Evolutionary conservation across 345 rosid genomes (phyloP).

Genomic region (Aquilaria yunnanensis): DNA sequence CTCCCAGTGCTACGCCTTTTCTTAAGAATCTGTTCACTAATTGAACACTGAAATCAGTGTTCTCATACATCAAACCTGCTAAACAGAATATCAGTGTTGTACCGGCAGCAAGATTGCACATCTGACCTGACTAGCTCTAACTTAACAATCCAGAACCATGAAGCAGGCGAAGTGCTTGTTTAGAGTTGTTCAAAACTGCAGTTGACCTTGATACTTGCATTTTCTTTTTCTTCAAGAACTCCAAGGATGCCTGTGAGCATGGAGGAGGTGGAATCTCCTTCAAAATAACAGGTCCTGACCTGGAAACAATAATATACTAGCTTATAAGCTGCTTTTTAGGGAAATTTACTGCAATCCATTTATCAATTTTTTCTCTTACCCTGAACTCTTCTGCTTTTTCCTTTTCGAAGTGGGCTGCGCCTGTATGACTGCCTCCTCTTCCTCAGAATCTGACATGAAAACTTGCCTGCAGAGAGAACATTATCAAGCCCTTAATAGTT

Average conservation of each 20-base stretch:
- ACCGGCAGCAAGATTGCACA: too few relatives aligned
- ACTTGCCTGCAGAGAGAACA: constrained; percentile 45
- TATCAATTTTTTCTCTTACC: constrained; percentile 30
- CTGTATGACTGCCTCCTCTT: constrained; percentile 25
- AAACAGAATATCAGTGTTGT: too few relatives aligned
- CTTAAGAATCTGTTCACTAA: too few relatives aligned
- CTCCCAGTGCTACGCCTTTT: too few relatives aligned
- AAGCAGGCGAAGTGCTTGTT: constrained; percentile 76
- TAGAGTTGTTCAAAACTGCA: constrained; percentile 59
- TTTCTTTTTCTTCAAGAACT: constrained; percentile 79
- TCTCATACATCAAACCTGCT: too few relatives aligned
- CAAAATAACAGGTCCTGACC: constrained; percentile 60
- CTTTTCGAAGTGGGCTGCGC: constrained; percentile 26
- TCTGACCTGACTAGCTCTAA: constrained; percentile 13
- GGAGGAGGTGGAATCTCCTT: constrained; percentile 62
- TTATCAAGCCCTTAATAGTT: constrained; percentile 3
- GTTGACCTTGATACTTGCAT: constrained; percentile 74
- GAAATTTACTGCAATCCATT: neutral
- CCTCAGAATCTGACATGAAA: constrained; percentile 51
- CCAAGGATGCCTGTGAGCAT: constrained; percentile 64
- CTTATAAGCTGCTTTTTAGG: neutral
- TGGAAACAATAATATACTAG: constrained; percentile 20
- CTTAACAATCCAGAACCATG: constrained; percentile 43
- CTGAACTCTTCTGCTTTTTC: constrained; percentile 61
- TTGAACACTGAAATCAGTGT: too few relatives aligned